phyloP scores from a whole-genome alignment of 2,329 filamentous ascomycete species.

The Thelonectria discophora region DNA sequence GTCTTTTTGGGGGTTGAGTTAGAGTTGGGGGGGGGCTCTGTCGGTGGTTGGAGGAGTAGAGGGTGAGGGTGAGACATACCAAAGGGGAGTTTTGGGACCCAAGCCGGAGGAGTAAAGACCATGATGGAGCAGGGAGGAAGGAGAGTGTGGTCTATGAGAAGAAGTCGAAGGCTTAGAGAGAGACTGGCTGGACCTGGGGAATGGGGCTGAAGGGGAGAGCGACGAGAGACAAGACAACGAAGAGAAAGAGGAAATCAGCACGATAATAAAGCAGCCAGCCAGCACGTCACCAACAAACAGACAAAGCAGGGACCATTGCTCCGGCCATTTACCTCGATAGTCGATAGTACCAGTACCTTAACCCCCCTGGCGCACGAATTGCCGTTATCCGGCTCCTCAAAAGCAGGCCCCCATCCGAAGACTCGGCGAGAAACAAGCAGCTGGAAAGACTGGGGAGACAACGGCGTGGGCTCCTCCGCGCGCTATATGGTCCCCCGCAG shows the following conservation, averaged over 20 bases:
- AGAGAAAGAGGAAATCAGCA: neutral
- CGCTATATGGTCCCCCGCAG: neutral
- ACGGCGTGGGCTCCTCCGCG: neutral
- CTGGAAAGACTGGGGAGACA: neutral
- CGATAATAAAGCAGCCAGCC: neutral
- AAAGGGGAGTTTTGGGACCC: conserved; percentile 66
- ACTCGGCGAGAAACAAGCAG: too few species aligned
- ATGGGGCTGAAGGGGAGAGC: neutral
- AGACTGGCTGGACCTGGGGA: neutral
- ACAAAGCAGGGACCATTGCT: neutral
- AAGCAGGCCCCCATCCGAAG: neutral
- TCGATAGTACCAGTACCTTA: too few species aligned
- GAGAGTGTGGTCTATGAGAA: neutral
- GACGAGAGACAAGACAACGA: neutral
- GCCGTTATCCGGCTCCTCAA: neutral
- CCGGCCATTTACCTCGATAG: too few species aligned
- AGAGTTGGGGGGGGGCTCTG: neutral
- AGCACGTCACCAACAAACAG: neutral
- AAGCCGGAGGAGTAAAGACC: conserved; percentile 69
- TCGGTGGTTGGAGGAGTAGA: neutral
- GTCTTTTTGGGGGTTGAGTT: conserved; percentile 45
- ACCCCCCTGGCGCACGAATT: too few species aligned
- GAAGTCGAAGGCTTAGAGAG: neutral
- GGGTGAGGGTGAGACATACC: conserved; percentile 48
- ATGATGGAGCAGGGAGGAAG: conserved; percentile 40